A percentile compares a stretch with the other conserved stretches of the same genome.
Conservation (phyloP, 352 stramenopile species). For the Phytophthora agathidicida region DNA sequence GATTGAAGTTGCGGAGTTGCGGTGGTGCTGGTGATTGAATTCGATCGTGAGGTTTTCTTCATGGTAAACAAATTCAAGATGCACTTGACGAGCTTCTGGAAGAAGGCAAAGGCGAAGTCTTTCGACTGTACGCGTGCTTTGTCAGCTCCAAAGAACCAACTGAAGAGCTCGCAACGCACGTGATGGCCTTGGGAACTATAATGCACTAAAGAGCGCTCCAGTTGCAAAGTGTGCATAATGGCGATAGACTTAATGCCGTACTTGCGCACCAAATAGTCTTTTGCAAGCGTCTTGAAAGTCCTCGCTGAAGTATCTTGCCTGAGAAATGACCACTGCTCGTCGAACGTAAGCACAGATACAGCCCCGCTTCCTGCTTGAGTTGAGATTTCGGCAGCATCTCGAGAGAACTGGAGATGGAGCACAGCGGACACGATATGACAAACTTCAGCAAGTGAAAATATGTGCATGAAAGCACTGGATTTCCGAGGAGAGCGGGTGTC, state of each 20-base stretch:
- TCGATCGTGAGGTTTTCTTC: conserved; percentile 34
- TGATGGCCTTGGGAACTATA: conserved; percentile 54
- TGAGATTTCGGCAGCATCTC: conserved; percentile 40
- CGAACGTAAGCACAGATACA: conserved; percentile 29
- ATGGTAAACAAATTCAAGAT: conserved; percentile 39
- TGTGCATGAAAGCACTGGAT: conserved; percentile 40
- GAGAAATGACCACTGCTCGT: conserved; percentile 48
- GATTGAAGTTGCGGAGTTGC: conserved; percentile 11
- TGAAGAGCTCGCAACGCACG: conserved; percentile 63
- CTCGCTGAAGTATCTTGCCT: conserved; percentile 15
- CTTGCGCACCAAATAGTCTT: conserved; percentile 68
- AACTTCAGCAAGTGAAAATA: conserved; percentile 64
- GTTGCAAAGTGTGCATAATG: conserved; percentile 68
- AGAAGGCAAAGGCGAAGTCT: conserved; percentile 68
- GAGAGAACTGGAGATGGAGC: conserved; percentile 67
- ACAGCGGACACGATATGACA: conserved; percentile 67
- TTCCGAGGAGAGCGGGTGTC: conserved; percentile 38
- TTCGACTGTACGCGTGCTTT: conserved; percentile 46
- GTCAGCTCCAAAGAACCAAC: conserved; percentile 71
- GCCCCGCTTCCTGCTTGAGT: not conserved
- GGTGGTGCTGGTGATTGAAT: conserved; percentile 10
- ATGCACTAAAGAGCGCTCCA: conserved; percentile 70
- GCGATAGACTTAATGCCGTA: conserved; percentile 83
- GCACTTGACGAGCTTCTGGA: conserved; percentile 54
- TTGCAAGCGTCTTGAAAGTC: conserved; percentile 64